phyloP scores from a whole-genome alignment of 2,329 filamentous ascomycete genomes.

The Hansfordia pulvinata region DNA sequence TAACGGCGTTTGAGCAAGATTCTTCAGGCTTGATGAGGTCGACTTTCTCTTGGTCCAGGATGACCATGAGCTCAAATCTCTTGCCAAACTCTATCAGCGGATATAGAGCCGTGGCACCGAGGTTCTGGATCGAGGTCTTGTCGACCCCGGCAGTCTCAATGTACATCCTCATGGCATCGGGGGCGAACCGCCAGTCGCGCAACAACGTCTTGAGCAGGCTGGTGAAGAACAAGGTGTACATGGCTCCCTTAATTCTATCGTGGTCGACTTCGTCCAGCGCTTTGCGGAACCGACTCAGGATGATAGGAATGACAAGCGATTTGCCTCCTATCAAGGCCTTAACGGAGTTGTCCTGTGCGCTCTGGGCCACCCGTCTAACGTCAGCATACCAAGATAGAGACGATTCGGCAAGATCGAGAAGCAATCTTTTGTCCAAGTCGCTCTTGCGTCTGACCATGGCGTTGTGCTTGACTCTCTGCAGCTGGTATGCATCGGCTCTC shows the following conservation, averaged over 20 bases:
- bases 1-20: constrained; percentile 48
- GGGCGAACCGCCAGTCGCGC: constrained; percentile 90
- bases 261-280: constrained; percentile 72
- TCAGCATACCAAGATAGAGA: constrained; percentile 88
- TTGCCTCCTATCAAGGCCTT: constrained; percentile 83
- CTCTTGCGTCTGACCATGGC: constrained; percentile 78
- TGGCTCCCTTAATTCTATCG: constrained; percentile 83
- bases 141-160: constrained; percentile 83
- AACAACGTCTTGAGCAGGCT: constrained; percentile 78
- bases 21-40: constrained; percentile 56
- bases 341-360: constrained; percentile 81
- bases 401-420: constrained; percentile 80
- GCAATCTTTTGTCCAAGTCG: constrained; percentile 71
- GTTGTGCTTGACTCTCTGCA: constrained; percentile 90
- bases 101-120: constrained; percentile 70
- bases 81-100: constrained; percentile 87
- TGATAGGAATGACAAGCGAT: constrained; percentile 77
- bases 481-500: constrained; percentile 85
- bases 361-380: constrained; percentile 86
- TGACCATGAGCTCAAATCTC: constrained; percentile 71
- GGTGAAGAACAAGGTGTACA: constrained; percentile 84
- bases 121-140: constrained; percentile 84
- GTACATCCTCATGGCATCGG: constrained; percentile 77
- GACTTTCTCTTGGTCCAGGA: constrained; percentile 60
- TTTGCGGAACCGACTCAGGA: constrained; percentile 64